A percentile compares a stretch with the other conserved stretches of the same genome.
Conservation (phyloP, 176 grass and related monocot genomes). For the Cenchrus purpureus region DNA sequence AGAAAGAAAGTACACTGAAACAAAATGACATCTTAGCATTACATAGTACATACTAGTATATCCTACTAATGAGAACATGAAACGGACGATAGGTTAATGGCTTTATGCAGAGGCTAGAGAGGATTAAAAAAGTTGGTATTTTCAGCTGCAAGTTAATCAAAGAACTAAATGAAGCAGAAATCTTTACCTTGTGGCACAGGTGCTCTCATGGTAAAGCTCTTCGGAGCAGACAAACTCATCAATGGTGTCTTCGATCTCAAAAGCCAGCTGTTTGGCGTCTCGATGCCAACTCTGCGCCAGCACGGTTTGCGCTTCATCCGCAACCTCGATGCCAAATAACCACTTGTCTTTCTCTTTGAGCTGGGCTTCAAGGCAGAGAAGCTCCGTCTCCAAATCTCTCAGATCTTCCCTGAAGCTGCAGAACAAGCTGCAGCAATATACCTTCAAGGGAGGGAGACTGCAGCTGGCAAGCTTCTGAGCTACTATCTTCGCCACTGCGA, state of each 20-base stretch:
- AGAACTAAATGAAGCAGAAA: too few relatives aligned
- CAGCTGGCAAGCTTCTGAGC: background rate
- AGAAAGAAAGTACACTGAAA: too few relatives aligned
- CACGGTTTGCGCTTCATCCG: background rate
- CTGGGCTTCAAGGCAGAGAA: slow-evolving; percentile 16
- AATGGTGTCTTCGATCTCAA: slow-evolving; percentile 19
- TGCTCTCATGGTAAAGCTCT: slow-evolving; percentile 23
- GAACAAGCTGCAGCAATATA: slow-evolving; percentile 1
- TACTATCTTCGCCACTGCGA: slow-evolving; percentile 18
- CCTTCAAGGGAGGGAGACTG: background rate
- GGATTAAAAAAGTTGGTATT: too few relatives aligned
- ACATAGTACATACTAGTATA: too few relatives aligned
- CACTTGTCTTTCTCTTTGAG: slow-evolving; percentile 16
- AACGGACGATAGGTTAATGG: too few relatives aligned
- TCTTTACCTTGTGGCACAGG: slow-evolving; percentile 10
- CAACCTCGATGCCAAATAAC: slow-evolving; percentile 18
- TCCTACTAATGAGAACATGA: too few relatives aligned
- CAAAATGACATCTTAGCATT: too few relatives aligned
- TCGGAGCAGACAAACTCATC: slow-evolving; percentile 18
- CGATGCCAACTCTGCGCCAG: slow-evolving; percentile 12
- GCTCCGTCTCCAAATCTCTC: slow-evolving; percentile 7
- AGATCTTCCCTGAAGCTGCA: slow-evolving; percentile 6
- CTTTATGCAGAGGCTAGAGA: too few relatives aligned
- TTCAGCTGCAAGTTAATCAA: too few relatives aligned
- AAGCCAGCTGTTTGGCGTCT: slow-evolving; percentile 19